Percentiles rank a stretch among this genome's conserved stretches.
These are phyloP conservation scores for Bromus sterilis DNA, from an alignment of 176 grass and related monocot genomes.

Conservation along the genomic window DNA sequence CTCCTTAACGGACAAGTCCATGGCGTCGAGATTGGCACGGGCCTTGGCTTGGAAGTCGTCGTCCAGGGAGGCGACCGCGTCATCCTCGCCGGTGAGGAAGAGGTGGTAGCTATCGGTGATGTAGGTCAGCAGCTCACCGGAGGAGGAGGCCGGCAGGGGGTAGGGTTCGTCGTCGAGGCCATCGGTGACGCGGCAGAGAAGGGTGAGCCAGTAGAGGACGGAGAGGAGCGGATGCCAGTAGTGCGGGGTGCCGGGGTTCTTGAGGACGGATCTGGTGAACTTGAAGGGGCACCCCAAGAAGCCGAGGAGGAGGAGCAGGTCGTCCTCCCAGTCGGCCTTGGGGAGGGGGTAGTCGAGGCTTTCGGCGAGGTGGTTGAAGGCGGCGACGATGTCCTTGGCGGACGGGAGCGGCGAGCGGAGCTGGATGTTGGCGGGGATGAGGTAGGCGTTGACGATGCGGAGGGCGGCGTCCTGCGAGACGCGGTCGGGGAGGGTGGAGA, in stretches of 20 bases:
- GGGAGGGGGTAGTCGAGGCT: constrained; percentile 14
- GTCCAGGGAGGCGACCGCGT: constrained; percentile 39
- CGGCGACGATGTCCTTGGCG: constrained; percentile 50
- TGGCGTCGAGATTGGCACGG: neutral
- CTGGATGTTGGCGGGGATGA: constrained; percentile 21
- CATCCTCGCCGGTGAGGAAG: constrained; percentile 49
- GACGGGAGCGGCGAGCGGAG: constrained; percentile 56
- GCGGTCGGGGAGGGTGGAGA: constrained; percentile 46
- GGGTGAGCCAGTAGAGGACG: constrained; percentile 67
- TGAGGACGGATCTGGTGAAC: constrained; percentile 58
- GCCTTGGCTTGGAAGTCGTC: constrained; percentile 50
- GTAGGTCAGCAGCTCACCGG: constrained; percentile 42
- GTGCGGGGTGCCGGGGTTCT: constrained; percentile 70
- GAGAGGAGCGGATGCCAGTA: constrained; percentile 61
- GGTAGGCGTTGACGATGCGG: constrained; percentile 53
- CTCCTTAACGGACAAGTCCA: too few species aligned
- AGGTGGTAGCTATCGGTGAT: constrained; percentile 39
- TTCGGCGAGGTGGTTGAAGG: constrained; percentile 39
- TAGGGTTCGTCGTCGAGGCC: neutral
- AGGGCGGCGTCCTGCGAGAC: constrained; percentile 60
- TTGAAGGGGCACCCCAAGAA: constrained; percentile 38
- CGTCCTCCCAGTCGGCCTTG: constrained; percentile 33
- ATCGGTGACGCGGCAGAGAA: constrained; percentile 17
- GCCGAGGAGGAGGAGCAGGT: constrained; percentile 43
- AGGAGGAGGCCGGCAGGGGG: neutral